A percentile compares a stretch with the other conserved stretches of the same genome.
Evolutionary conservation across 1,139 yeast species (phyloP).

Genomic region (Hemisphaericaspora lyxosophila): DNA sequence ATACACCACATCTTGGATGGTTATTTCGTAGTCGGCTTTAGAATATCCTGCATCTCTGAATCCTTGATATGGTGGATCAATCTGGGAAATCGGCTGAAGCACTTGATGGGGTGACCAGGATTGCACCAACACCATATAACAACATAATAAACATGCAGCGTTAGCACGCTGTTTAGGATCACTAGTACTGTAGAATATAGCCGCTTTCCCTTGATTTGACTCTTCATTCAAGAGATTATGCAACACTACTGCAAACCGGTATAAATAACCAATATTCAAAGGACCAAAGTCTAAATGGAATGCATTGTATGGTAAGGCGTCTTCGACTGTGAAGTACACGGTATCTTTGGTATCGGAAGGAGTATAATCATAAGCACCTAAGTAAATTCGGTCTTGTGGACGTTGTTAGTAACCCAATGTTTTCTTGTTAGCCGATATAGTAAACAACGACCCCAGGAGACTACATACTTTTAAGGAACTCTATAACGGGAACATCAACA

Average conservation of each 20-base stretch:
- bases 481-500: conserved; percentile 36
- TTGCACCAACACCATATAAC: conserved; percentile 93
- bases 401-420: conserved; percentile 25
- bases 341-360: conserved; percentile 77
- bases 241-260: conserved; percentile 90
- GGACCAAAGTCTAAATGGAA: conserved; percentile 98
- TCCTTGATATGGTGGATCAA: conserved; percentile 90
- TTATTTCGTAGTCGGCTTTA: conserved; percentile 87
- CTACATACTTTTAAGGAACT: conserved; percentile 47
- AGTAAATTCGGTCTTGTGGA: conserved; percentile 71
- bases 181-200: conserved; percentile 83
- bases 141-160: conserved; percentile 90
- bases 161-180: conserved; percentile 83
- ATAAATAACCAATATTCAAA: conserved; percentile 85
- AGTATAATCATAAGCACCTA: conserved; percentile 81
- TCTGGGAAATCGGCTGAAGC: conserved; percentile 87
- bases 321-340: conserved; percentile 90
- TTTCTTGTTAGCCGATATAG: neutral
- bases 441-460: conserved; percentile 7
- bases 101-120: conserved; percentile 99
- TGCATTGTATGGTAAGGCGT: conserved; percentile 84
- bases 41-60: conserved; percentile 98
- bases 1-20: conserved; percentile 92
- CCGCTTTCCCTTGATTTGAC: conserved; percentile 80
- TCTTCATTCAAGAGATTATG: conserved; percentile 90